phyloP scores from a whole-genome alignment of 225 moss, liverwort and hornwort species.

The Marchantia polymorpha region DNA sequence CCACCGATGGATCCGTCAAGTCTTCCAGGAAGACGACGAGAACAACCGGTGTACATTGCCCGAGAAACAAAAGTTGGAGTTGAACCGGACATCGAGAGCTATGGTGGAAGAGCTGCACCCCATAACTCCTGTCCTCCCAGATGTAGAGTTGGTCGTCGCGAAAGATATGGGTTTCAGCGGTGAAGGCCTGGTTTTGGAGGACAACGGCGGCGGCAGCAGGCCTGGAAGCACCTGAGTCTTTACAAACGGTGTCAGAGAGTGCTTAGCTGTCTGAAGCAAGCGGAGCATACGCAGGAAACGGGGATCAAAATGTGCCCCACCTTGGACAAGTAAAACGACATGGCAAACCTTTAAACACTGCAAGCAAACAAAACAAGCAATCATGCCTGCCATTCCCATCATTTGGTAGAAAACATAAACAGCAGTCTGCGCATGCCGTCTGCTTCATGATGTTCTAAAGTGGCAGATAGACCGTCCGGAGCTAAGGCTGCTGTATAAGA shows the following conservation, averaged over 20 bases:
- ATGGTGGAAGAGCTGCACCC: constrained; percentile 66
- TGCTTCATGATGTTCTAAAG: constrained; percentile 74
- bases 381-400: not conserved
- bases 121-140: constrained; percentile 54
- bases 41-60: constrained; percentile 92
- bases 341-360: constrained; percentile 72
- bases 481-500: constrained; percentile 18
- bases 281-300: constrained; percentile 77
- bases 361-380: not conserved
- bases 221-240: constrained; percentile 87
- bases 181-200: constrained; percentile 52
- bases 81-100: constrained; percentile 77
- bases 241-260: constrained; percentile 85
- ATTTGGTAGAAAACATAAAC: constrained; percentile 85
- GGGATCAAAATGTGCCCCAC: constrained; percentile 81
- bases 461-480: constrained; percentile 53
- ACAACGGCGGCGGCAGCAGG: constrained; percentile 64
- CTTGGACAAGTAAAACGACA: constrained; percentile 87
- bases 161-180: constrained; percentile 50
- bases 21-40: constrained; percentile 92
- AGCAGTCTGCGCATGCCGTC: constrained; percentile 87
- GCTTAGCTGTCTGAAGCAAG: constrained; percentile 90
- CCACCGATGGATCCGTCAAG: constrained; percentile 42
- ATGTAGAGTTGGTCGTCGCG: constrained; percentile 48
- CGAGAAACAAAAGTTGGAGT: constrained; percentile 85